Conservation (phyloP, 1,139 yeast species). For the Saccharomyces pastorianus region DNA sequence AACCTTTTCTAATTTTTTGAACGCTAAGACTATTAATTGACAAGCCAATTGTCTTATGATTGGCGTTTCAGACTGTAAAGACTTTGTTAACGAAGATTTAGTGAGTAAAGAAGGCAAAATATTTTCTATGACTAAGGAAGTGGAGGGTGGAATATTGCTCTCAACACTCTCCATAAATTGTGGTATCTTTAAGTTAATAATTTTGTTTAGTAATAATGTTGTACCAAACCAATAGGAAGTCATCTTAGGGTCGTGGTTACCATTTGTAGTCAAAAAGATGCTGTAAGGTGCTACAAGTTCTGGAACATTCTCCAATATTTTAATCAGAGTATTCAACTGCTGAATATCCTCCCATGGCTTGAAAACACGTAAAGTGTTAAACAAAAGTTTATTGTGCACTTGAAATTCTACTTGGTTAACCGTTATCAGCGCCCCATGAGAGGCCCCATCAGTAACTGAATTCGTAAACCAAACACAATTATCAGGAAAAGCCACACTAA, state of each 20-base stretch:
- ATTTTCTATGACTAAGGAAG: constrained; percentile 40
- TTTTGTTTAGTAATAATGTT: constrained; percentile 51
- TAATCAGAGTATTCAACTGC: constrained; percentile 50
- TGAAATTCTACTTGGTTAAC: constrained; percentile 45
- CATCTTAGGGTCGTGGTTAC: constrained; percentile 60
- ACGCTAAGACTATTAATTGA: constrained; percentile 48
- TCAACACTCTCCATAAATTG: constrained; percentile 24
- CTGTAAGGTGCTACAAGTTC: constrained; percentile 73
- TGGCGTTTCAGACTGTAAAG: constrained; percentile 46
- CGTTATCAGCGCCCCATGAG: constrained; percentile 21
- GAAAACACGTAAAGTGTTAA: constrained; percentile 52
- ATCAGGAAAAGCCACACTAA: constrained; percentile 58
- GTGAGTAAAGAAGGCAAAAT: constrained; percentile 64
- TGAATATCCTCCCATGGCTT: constrained; percentile 74
- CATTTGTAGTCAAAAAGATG: constrained; percentile 48
- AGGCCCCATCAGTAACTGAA: constrained; percentile 18
- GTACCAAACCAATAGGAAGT: constrained; percentile 80
- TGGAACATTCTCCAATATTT: constrained; percentile 47
- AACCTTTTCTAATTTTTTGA: constrained; percentile 45
- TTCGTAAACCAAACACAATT: constrained; percentile 48
- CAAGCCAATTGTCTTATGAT: constrained; percentile 60
- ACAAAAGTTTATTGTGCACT: constrained; percentile 59
- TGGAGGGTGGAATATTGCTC: constrained; percentile 27
- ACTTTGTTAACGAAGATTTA: constrained; percentile 48
- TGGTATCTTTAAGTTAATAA: constrained; percentile 51